Evolutionary conservation across 305 asterid species (phyloP), one percentile per base, ranked within the genome.

Genomic region (Rubia peregrina): DNA sequence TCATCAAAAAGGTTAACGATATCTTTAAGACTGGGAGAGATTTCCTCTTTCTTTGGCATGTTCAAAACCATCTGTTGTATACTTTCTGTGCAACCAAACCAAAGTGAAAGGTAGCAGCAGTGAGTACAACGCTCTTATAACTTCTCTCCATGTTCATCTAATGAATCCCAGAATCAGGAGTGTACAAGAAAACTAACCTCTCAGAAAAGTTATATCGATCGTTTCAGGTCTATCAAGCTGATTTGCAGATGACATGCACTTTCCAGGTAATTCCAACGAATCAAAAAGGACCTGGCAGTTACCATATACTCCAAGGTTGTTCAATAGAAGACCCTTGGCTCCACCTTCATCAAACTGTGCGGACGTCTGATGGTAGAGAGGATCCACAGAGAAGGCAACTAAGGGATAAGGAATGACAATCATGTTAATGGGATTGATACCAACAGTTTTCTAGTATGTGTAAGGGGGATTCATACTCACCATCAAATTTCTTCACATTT

Each of bases 341-440:
- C 99, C 99, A 70, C 99, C 98, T 88, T 95, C 99, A 81, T 95
- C 99, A 78, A 91, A 95, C 85, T 91, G 97, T 73, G 99, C 96
- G 30, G 99, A 88, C 55, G 96, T 95, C 84, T 95, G 99, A 75
- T 95, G 99, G 83, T 95, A 95, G 69, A 95, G 98, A 75, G 99
- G 98, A 78, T 95, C 99, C 51, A 95, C 97, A 71, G 80, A 89
- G 86, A 95, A 95, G 65, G 99, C 98, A 83, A 73, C 79, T 77
- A 66, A 21, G 74, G 69, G 73, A 76, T 36, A 43, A 51, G 68
- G 51, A 36, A 49, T 16, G 38, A 46, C n/a, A 38, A 53, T 38
- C 33, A 69, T 38, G 60, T 38, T 42, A 14, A 44, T 26, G 36
- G 21, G 59, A 51, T 21, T 17, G 38, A 46, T 3, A 42, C 13